Evolutionary conservation across 164 flowering plant species (phyloP), one percentile per base, ranked within the genome.

Genomic region (Vitis amurensis): DNA sequence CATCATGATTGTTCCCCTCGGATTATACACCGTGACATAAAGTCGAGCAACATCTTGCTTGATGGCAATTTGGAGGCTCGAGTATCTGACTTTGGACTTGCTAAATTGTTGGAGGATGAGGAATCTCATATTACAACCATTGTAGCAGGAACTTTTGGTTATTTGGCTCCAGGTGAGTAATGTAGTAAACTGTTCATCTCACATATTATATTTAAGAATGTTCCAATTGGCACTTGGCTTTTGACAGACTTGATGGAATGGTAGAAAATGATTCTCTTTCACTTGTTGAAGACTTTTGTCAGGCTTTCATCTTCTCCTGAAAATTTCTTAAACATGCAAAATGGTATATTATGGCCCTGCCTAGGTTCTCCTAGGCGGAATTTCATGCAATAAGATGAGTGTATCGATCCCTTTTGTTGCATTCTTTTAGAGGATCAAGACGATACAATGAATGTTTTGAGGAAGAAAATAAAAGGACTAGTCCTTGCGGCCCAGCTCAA

Each of bases 1-100:
- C 99, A 93, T 75, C 98, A 95, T 78, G 99, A 93, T 80, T 95
- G 99, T 69, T 91, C 98, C 48, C 99, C 99, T 47, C 88, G 98
- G 73, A 89, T 95, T 71, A 90, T 95, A 64, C 99, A 95, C 61
- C 97, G 99, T 52, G 99, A 95, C 77, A 91, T 95, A 64, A 95
- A 95, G 79, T 89, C 99, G 2, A 93, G 99, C 83, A 95, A 95
- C 81, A 91, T 95, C 68, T 84, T 95, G 81, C 96, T 95, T 79
- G 99, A 95, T 81, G 96, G 88, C 9, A 93, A 90, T 78, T 78
- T 95, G 81, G 98, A 91, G 77, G 96, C 99, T 50, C 88, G 98
- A 47, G 99, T 95, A 5, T 89, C 99, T 57, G 99, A 95, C 73
- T 93, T 95, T 81, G 99, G 99, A 76, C 93, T 95, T 51, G 98